Base-by-base conservation (phyloP, 1,284 basidiomycete genomes). In the Ganoderma multipileum region DNA sequence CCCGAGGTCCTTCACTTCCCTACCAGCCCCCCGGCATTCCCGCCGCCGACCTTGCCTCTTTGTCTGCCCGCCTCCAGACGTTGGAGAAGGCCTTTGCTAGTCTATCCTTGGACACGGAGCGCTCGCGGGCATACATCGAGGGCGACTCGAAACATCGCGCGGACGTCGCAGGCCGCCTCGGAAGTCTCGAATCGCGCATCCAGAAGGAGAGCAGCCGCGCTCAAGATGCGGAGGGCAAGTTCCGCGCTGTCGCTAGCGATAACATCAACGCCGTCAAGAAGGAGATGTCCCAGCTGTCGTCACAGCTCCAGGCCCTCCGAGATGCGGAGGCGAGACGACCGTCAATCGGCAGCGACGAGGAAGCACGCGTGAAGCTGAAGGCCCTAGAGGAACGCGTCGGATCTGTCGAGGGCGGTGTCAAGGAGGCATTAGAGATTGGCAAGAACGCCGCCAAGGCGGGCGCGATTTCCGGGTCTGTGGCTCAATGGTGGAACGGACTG, bases 381-480 rank as follows among this genome's bases (percentile, higher is more conserved):
- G 77, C 82, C 0, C 76, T 94, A 41, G 90, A 93, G 73, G 86
- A 90, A 54, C 85, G 89, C 5, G 73, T 95, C 23, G 87, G 84
- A 0, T 78, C 79, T 44, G 84, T 94, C 8, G 93, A 95, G 76
- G 85, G 86, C n/a, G 87, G 86, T 8, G 86, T 93, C 63, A 88
- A 89, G 77, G 91, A 93, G 68, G 91, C 91, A 0, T 74, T 94
- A 44, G 91, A 94, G 60, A 70, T 88, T 2, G 86, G 87, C 18
- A 91, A 89, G 82, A 86, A 83, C 62, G 74, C 82, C 3, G 75
- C 73, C 30, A 83, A 84, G 62, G 79, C 82, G 2, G 79, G 78
- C 12, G 76, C 71, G 3, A 71, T 76, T 20, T 77, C 80, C 8
- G 81, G 77, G 33, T 77, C 81, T 26, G 83, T 80, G 23, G 77